Evolutionary conservation across 805 yeast genomes (phyloP), one percentile per base, ranked within the genome.

Genomic region (Myxozyma geophila): DNA sequence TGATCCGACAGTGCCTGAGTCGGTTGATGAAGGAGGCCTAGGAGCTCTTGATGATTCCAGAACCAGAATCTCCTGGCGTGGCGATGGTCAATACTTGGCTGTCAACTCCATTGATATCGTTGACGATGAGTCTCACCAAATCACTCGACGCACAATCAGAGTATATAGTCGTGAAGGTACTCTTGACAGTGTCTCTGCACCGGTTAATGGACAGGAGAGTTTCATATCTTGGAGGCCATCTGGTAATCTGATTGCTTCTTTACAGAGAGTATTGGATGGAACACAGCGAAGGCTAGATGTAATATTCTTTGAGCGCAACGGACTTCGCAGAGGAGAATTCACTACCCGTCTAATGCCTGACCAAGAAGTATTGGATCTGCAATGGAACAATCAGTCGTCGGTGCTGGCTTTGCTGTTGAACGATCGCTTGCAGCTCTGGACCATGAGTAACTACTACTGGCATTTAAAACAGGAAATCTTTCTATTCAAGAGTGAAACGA

Each of bases 391-490:
- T 44, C 87, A 87, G 69, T 86, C 92, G 59, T 96, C 92, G 69
- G 80, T 89, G 1, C 78, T 95, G 59, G 90, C 96, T 1, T 77
- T 95, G 12, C 86, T 83, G 47, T 79, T 89, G 36, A 66, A 76
- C 1, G 81, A 86, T 69, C 78, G 84, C 15, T 82, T 95, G n/a
- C 96, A 89, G 73, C 76, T 95, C 28, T 95, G 98, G 98, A 87
- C 96, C 0, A 81, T 89, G 2, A 92, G 90, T 73, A 95, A 95
- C 75, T 95, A 92, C 76, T 96, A 92, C 73, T 95, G 99, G 99
- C 92, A 89, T 75, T 80, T 92, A 70, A 95, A 95, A 72, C 96
- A 89, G 75, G 96, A 89, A 71, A 76, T 92, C 1, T 55, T 65
- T n/a, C 70, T 70, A 60, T 74, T 79, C 9, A 67, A 71, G 39